phyloP scores from a whole-genome alignment of 352 stramenopile genomes.

The Globisporangium ultimum region DNA sequence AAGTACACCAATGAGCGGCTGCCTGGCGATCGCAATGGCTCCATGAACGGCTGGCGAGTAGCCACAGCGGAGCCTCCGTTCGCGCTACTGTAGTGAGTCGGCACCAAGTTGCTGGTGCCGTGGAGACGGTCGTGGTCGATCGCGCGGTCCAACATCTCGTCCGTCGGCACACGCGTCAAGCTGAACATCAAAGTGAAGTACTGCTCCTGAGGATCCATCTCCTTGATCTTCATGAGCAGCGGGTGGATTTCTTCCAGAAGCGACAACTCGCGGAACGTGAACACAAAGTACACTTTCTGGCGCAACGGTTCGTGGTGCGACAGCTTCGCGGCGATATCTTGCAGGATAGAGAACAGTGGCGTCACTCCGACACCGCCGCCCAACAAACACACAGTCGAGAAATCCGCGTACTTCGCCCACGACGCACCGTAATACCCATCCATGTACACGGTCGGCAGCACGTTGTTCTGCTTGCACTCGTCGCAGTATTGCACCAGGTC shows the following conservation, averaged over 20 bases:
- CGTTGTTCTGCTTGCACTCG: conserved; percentile 18
- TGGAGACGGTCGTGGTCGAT: conserved; percentile 15
- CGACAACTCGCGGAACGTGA: conserved; percentile 35
- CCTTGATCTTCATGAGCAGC: conserved; percentile 19
- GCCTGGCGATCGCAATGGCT: conserved; percentile 13
- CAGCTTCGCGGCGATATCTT: conserved; percentile 26
- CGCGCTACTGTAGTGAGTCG: conserved; percentile 6
- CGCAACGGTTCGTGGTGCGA: conserved; percentile 1
- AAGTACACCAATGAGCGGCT: too few species aligned
- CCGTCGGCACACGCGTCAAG: conserved; percentile 16
- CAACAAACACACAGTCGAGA: conserved; percentile 19
- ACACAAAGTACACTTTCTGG: conserved; percentile 29
- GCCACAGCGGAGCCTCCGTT: neutral
- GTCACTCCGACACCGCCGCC: conserved; percentile 23
- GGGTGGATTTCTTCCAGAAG: conserved; percentile 33
- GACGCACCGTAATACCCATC: conserved; percentile 26
- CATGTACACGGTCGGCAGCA: conserved; percentile 22
- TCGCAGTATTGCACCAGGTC: conserved; percentile 14
- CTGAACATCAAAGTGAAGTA: conserved; percentile 24
- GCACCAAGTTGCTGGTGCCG: neutral
- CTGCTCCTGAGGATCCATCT: conserved; percentile 22
- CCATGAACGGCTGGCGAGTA: conserved; percentile 4
- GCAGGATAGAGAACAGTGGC: conserved; percentile 22
- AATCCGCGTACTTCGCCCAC: conserved; percentile 19
- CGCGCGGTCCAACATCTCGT: conserved; percentile 9